Evolutionary conservation across 2,329 filamentous ascomycete species (phyloP).

Genomic region (Pseudopithomyces chartarum): DNA sequence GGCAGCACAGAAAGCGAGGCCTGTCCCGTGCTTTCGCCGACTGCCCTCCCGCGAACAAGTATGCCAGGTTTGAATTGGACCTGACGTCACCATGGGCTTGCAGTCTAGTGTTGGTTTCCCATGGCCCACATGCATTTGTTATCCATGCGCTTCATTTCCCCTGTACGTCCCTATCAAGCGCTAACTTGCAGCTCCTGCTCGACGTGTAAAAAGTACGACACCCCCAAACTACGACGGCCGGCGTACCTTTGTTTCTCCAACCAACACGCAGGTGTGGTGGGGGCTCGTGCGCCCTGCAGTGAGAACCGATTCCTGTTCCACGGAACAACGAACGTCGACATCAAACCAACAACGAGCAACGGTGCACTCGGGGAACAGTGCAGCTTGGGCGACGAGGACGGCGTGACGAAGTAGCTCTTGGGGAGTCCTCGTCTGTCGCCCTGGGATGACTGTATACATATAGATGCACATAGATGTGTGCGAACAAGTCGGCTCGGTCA

Average conservation of each 20-base stretch:
- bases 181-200: not conserved
- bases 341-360: not conserved
- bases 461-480: too few species aligned
- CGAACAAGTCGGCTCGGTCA: too few species aligned
- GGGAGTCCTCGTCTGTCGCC: too few species aligned
- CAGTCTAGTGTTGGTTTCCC: slow-evolving; percentile 13
- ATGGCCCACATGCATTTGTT: not conserved
- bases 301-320: not conserved
- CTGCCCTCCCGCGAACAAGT: not conserved
- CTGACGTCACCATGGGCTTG: slow-evolving; percentile 22
- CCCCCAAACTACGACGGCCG: not conserved
- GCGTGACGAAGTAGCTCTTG: not conserved
- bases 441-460: too few species aligned
- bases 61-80: not conserved
- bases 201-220: not conserved
- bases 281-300: slow-evolving; percentile 13
- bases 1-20: not conserved
- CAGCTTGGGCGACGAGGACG: not conserved
- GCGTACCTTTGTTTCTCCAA: not conserved
- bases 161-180: not conserved
- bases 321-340: not conserved
- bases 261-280: not conserved
- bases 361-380: not conserved
- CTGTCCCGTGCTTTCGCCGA: not conserved
- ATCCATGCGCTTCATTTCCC: not conserved